Conservation (phyloP, 2,329 filamentous ascomycete species). For the Sphaerulina vaccinii region DNA sequence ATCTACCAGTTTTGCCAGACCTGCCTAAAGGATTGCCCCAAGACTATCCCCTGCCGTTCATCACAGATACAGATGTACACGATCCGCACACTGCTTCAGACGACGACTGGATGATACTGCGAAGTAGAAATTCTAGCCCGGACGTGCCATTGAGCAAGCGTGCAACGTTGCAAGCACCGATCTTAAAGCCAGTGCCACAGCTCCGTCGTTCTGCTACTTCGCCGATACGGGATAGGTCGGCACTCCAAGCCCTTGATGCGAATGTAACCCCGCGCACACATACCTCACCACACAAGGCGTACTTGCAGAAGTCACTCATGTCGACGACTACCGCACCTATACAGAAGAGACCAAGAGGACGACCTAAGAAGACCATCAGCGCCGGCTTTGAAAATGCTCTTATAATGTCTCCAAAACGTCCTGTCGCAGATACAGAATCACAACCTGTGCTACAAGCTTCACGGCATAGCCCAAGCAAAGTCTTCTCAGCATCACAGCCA, state of each 20-base stretch:
- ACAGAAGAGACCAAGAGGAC: slow-evolving; percentile 23
- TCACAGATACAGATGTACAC: not conserved
- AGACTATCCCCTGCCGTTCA: not conserved
- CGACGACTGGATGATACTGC: slow-evolving; percentile 1
- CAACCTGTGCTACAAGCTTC: not conserved
- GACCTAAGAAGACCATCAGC: slow-evolving; percentile 26
- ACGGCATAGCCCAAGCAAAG: not conserved
- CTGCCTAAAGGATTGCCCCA: not conserved
- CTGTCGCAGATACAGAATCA: not conserved
- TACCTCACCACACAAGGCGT: slow-evolving; percentile 14
- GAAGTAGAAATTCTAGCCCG: slow-evolving; percentile 1
- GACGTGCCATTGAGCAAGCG: not conserved
- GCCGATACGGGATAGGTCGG: slow-evolving; percentile 21
- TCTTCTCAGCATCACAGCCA: slow-evolving; percentile 24
- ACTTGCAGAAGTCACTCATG: slow-evolving; percentile 4
- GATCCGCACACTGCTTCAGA: not conserved
- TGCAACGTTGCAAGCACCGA: not conserved
- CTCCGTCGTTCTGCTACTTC: slow-evolving; percentile 20
- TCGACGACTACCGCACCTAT: not conserved
- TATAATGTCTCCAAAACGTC: slow-evolving; percentile 10
- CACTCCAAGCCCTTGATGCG: slow-evolving; percentile 29
- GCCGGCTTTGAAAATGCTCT: not conserved
- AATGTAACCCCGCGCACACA: slow-evolving; percentile 20
- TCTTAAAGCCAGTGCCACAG: not conserved
- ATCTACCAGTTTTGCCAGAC: too few species aligned